Evolutionary conservation across 73 alveolate species (phyloP).

Genomic region (Diophrys sp.): DNA sequence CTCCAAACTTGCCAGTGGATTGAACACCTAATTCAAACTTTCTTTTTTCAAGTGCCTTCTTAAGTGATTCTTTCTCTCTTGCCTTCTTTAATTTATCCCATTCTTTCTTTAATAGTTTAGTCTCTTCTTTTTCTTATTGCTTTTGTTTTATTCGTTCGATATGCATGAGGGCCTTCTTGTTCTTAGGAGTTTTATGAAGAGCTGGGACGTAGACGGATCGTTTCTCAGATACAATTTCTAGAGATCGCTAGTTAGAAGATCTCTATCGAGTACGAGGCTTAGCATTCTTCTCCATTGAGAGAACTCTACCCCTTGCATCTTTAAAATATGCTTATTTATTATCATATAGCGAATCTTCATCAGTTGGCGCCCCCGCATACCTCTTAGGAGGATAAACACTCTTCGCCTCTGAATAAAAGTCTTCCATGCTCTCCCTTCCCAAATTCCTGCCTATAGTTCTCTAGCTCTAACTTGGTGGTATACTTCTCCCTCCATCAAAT

Average conservation of each 20-base stretch:
- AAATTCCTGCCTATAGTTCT: neutral
- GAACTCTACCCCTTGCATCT: neutral
- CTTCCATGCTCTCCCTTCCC: neutral
- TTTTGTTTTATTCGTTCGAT: constrained; percentile 16
- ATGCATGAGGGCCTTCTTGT: constrained; percentile 9
- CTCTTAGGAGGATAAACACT: neutral
- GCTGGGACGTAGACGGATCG: constrained; percentile 8
- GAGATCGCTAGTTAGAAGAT: neutral
- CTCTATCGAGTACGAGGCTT: neutral
- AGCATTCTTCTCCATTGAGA: neutral
- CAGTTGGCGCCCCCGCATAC: neutral
- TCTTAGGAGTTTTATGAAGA: constrained; percentile 7
- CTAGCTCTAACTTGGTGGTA: neutral
- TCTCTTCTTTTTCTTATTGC: neutral
- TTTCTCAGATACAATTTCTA: neutral
- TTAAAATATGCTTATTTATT: neutral
- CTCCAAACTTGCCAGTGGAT: constrained; percentile 26
- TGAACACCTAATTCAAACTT: constrained; percentile 53
- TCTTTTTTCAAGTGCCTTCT: constrained; percentile 44
- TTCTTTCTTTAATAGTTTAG: constrained; percentile 6
- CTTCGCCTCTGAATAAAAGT: neutral
- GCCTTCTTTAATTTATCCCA: neutral
- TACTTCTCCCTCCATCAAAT: neutral
- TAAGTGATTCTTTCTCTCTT: constrained; percentile 16
- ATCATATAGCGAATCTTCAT: neutral